These are phyloP conservation scores for Tolypocladium album DNA, from an alignment of 2,329 filamentous ascomycete genomes.

Conservation along the genomic window DNA sequence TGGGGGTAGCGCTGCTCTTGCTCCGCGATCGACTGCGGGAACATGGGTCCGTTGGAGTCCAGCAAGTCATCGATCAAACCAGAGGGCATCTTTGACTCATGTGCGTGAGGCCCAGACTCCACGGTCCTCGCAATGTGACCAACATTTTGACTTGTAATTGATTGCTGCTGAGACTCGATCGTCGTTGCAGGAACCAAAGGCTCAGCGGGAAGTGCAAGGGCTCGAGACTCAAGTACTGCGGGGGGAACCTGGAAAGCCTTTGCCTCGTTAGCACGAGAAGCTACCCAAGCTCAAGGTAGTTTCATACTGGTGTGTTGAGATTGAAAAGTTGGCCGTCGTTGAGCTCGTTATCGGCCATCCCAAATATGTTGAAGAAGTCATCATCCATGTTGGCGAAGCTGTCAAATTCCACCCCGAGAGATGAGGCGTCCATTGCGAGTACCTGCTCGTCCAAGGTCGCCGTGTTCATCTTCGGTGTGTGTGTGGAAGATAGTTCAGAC, in stretches of 20 bases:
- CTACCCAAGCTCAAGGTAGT: no score
- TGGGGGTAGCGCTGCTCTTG: background rate
- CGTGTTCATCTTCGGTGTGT: background rate
- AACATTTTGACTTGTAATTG: background rate
- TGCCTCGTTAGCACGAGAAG: background rate
- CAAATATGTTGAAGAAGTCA: background rate
- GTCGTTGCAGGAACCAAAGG: background rate
- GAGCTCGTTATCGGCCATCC: background rate
- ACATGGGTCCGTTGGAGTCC: background rate
- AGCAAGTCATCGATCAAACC: background rate
- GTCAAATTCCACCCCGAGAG: background rate
- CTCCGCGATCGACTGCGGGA: background rate
- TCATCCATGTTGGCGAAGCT: background rate
- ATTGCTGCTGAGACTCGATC: background rate
- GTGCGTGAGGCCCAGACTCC: background rate
- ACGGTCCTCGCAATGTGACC: background rate
- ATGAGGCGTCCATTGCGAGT: background rate
- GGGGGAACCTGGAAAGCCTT: background rate
- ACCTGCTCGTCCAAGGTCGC: background rate
- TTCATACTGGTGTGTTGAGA: background rate
- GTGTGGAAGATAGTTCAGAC: background rate
- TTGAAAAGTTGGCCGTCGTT: background rate
- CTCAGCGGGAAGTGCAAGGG: background rate
- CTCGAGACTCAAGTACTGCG: background rate
- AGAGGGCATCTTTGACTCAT: no score